Evolutionary conservation across 352 stramenopile genomes (phyloP), one percentile per base, ranked within the genome.

Genomic region (Albugo candida): DNA sequence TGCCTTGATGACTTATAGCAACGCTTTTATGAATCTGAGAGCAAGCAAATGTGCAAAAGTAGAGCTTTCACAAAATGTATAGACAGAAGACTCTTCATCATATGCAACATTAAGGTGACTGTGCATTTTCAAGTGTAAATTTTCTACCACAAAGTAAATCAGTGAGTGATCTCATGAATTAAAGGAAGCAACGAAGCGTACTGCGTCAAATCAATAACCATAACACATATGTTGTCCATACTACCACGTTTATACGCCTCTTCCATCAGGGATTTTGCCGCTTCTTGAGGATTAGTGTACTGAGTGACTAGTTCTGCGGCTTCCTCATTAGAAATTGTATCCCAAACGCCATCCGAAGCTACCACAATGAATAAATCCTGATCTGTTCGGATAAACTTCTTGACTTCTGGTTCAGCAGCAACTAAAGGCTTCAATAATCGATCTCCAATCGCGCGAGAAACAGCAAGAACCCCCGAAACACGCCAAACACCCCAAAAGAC

Each of bases 381-480:
- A 14, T 66, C 60, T 16, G 61, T 65, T 55, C 70, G 63, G 41
- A 49, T 71, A 31, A 74, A 60, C 51, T 81, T 59, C 39, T 71
- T 81, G 44, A 95, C 72, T 55, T 95, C 85, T 0, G 86, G 86
- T 51, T 95, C 79, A 8, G 82, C 76, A 2, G 86, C 80, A n/a
- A 97, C 83, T 34, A 88, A 95, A 0, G 77, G 82, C 60, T 95
- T 94, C 27, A 96, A 65, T 62, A 85, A 84, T 27, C 77, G 70
- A 56, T 97, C 88, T 13, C 88, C 88, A 48, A 97, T 94, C 24
- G 83, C 81, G 31, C 80, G 80, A 13, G 82, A 95, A 21, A 97
- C 84, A 16, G 87, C 87, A 39, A 97, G 65, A 44, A 95, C 88
- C 34, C 87, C 88, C 58, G 95, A 76, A n/a, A 97, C 87, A 39